Conservation (phyloP, 495 filamentous ascomycete genomes). For the Symbiotaphrina buchneri region DNA sequence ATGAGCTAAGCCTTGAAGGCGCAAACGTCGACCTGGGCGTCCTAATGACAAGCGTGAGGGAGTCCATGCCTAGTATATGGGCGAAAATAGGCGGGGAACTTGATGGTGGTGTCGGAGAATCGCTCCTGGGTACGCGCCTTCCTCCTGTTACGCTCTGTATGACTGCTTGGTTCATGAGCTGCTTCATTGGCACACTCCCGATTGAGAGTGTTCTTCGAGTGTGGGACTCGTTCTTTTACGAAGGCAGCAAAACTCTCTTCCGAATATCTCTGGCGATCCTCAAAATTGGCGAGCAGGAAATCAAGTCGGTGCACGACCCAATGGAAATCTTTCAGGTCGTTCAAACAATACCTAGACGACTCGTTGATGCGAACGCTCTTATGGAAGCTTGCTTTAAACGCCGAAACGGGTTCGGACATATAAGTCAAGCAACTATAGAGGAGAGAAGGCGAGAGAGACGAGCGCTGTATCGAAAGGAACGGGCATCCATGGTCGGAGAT, state of each 20-base stretch:
- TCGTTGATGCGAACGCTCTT: constrained; percentile 61
- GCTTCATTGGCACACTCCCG: constrained; percentile 81
- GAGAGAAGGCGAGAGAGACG: constrained; percentile 34
- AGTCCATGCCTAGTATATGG: constrained; percentile 72
- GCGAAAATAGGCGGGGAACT: constrained; percentile 64
- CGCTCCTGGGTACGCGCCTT: constrained; percentile 26
- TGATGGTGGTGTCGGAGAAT: constrained; percentile 21
- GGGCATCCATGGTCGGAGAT: too few species aligned
- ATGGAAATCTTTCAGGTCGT: constrained; percentile 96
- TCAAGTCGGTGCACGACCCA: constrained; percentile 57
- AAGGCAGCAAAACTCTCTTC: constrained; percentile 90
- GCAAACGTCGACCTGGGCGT: constrained; percentile 91
- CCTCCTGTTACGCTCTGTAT: constrained; percentile 83
- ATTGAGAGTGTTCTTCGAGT: constrained; percentile 79
- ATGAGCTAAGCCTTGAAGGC: constrained; percentile 78
- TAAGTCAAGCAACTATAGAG: constrained; percentile 46
- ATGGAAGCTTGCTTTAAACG: constrained; percentile 63
- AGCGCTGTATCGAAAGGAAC: constrained; percentile 18
- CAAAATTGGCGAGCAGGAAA: constrained; percentile 69
- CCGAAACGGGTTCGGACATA: constrained; percentile 63
- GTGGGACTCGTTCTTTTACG: constrained; percentile 92
- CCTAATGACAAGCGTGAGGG: constrained; percentile 64
- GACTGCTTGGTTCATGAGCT: constrained; percentile 97
- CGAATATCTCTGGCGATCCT: constrained; percentile 80
- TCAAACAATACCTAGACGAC: constrained; percentile 61